Base-by-base conservation (phyloP, 2,329 filamentous ascomycete species). In the Botrytis fabae region DNA sequence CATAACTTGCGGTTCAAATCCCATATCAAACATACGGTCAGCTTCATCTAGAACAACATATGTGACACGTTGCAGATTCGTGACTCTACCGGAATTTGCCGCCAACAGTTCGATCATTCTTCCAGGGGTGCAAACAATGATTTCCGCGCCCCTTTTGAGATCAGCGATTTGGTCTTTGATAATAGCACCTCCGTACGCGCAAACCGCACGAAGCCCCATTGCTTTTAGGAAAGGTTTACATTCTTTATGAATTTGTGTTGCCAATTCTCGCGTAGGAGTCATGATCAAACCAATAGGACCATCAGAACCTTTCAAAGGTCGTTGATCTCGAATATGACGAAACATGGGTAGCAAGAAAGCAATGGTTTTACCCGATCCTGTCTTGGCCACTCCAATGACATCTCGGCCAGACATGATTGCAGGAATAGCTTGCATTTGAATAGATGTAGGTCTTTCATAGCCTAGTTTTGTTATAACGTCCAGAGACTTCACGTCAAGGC, bases 11-110 rank as follows among this genome's bases (percentile, higher is more conserved):
- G 96, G 95, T 83, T 97, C 95, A 80, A 99, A 99, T 22, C 96
- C 96, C 96, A 99, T 98, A 82, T 99, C 96, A 81, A 98, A 98
- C 96, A 99, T 98, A 75, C 96, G 92, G 83, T 99, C 96, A 65
- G 96, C 96, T 83, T 99, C 96, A 81, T 99, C 96, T 57, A 99
- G 88, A 18, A 99, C 96, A 38, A 98, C 90, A 81, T 98, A 99
- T 0, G 94, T 96, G 20, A 97, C 93, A 75, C 96, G 89, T 77
- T 89, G 90, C 73, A 99, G 86, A 79, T 97, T 98, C 20, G 95
- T 97, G 16, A 98, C 95, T 75, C 95, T 90, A n/a, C 95, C 95
- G 76, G 93, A 92, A 80, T 98, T 99, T 69, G 95, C 94, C 59
- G 94, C 93, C 46, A 99, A 86, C 28, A 99, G 88, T 85, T 99